A percentile compares a stretch with the other conserved stretches of the same genome.
These are phyloP conservation scores for Cystofilobasidium ferigula DNA, from an alignment of 768 basidiomycete species.

Conservation along the genomic window DNA sequence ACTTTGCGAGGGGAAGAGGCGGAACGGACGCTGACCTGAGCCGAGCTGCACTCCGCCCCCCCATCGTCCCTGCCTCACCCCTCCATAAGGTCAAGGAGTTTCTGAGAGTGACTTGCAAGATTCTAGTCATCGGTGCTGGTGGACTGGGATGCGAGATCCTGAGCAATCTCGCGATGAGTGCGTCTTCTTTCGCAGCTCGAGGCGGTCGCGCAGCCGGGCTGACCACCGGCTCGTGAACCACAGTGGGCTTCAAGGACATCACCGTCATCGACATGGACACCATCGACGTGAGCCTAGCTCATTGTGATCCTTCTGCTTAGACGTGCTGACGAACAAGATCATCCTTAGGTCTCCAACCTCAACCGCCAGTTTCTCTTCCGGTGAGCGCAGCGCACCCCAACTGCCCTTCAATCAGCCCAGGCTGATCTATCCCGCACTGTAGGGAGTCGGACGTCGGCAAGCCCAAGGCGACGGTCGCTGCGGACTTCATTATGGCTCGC, in stretches of 20 bases:
- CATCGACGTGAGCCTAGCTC: conserved; percentile 16
- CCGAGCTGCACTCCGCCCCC: not conserved
- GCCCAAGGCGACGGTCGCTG: conserved; percentile 85
- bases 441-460: conserved; percentile 62
- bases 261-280: conserved; percentile 91
- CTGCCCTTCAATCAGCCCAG: not conserved
- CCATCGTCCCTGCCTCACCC: not conserved
- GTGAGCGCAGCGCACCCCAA: conserved; percentile 41
- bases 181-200: conserved; percentile 22
- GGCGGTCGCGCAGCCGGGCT: too few relatives aligned
- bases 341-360: conserved; percentile 72
- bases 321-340: too few relatives aligned
- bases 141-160: conserved; percentile 95
- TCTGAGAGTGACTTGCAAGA: conserved; percentile 70
- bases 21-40: not conserved
- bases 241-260: conserved; percentile 87
- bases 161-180: conserved; percentile 77
- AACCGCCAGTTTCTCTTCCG: conserved; percentile 97
- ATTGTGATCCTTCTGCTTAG: not conserved
- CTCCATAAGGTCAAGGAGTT: conserved; percentile 67
- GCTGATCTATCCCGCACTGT: conserved; percentile 8
- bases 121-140: conserved; percentile 94
- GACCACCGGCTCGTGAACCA: not conserved
- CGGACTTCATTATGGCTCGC: conserved; percentile 91
- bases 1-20: not conserved